Evolutionary conservation across 495 filamentous ascomycete genomes (phyloP).

Genomic region (Penicillium salamii): DNA sequence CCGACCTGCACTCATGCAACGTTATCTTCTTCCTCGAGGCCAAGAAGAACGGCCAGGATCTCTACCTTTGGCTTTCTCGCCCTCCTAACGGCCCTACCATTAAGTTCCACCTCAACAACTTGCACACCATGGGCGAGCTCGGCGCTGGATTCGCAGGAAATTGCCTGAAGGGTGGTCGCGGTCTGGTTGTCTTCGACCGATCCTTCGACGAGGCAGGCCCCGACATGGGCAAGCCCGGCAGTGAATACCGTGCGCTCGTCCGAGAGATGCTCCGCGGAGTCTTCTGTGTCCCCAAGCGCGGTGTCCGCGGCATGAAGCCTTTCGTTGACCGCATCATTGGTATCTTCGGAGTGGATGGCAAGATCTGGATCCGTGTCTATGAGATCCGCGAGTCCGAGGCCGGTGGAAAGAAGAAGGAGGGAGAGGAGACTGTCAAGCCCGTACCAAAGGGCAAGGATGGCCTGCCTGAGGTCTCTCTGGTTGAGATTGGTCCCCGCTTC

Average conservation of each 20-base stretch:
- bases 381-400: slow-evolving; percentile 83
- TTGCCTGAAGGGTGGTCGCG: slow-evolving; percentile 91
- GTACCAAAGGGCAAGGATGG: slow-evolving; percentile 36
- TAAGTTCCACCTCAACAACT: slow-evolving; percentile 61
- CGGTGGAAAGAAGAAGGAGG: slow-evolving; percentile 34
- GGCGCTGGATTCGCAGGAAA: slow-evolving; percentile 86
- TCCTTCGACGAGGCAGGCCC: slow-evolving; percentile 69
- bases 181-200: slow-evolving; percentile 88
- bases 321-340: slow-evolving; percentile 94
- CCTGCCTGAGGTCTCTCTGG: slow-evolving; percentile 70
- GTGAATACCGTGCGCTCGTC: slow-evolving; percentile 44
- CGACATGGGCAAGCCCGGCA: slow-evolving; percentile 39
- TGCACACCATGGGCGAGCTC: slow-evolving; percentile 94
- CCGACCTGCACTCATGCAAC: slow-evolving; percentile 98
- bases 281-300: slow-evolving; percentile 86
- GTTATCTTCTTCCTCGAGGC: slow-evolving; percentile 97
- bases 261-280: slow-evolving; percentile 80
- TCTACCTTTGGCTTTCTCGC: slow-evolving; percentile 92
- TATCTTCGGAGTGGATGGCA: slow-evolving; percentile 89
- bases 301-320: slow-evolving; percentile 84
- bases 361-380: slow-evolving; percentile 95
- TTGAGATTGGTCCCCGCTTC: slow-evolving; percentile 94
- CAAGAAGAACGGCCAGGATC: slow-evolving; percentile 81
- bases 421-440: slow-evolving; percentile 32
- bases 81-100: slow-evolving; percentile 93